Evolutionary conservation across 768 basidiomycete genomes (phyloP), one percentile per base, ranked within the genome.

Genomic region (Mycena polygramma): DNA sequence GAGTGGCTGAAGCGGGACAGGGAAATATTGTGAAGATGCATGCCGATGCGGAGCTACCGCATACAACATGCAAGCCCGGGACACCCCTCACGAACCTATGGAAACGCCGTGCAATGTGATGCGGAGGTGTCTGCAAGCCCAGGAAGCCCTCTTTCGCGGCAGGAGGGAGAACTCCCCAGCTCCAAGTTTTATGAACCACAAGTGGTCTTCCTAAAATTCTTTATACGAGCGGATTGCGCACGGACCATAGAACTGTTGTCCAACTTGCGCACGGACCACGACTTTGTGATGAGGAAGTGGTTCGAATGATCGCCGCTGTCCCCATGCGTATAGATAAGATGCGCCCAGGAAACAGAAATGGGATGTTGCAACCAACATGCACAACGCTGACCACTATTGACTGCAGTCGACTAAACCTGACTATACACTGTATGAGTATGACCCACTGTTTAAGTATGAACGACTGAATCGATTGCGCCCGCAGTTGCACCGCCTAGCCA

Each of bases 121-220:
- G 53, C 35, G 35, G 53, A 57, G 63, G 26, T 46, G 53, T 41
- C 41, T 30, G n/a, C 63, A 35, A 48, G 39, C 52, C 63, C 53
- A 30, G 39, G 24, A 35, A 54, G 20, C 63, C 45, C 63, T 55
- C 63, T 64, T 19, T 55, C 63, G 63, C 63, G 53, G 52, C 63
- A 65, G 63, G 63, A 64, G 63, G 63, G 39, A 64, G 63, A 46
- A 41, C 37, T 43, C 26, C 24, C 39, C 39, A 52, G 41, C 63
- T 30, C 63, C 30, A 35, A 10, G 10, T 39, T 36, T 51, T 8
- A 14, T 15, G n/a, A n/a, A 4, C 17, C 20, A 17, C n/a, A 24
- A 26, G 30, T 30, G 6, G 6, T 30, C 30, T 2, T 19, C 4
- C 4, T 6, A 2, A 43, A 20, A 15, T 17, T 9, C 30, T 46